Conservation (phyloP, 345 rosid genomes). For the Raphanus raphanistrum region DNA sequence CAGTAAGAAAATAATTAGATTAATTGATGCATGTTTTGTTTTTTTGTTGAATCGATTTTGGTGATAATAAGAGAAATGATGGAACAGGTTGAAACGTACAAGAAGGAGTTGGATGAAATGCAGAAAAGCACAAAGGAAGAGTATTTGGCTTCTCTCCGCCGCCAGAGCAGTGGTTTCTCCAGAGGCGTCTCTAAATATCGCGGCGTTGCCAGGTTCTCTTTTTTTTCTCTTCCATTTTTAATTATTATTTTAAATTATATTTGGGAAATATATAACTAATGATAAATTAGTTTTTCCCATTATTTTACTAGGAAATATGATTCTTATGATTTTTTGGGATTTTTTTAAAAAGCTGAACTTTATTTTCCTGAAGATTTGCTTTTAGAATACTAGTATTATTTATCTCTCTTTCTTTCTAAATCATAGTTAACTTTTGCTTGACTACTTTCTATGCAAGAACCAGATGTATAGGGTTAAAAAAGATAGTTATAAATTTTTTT, state of each 20-base stretch:
- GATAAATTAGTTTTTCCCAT: no score
- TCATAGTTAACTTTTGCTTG: not conserved
- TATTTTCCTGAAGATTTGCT: constrained; percentile 10
- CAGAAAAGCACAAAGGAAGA: constrained; percentile 71
- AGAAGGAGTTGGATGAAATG: constrained; percentile 81
- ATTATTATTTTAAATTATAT: no score
- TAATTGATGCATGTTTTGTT: constrained; percentile 36
- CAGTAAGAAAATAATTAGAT: constrained; percentile 44
- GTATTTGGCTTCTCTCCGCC: constrained; percentile 79
- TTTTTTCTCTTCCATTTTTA: no score
- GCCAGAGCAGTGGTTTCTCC: constrained; percentile 89
- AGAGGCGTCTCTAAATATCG: constrained; percentile 97
- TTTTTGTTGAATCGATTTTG: not conserved
- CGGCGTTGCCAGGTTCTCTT: constrained; percentile 82
- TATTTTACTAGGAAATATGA: not conserved
- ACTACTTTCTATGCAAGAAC: not conserved
- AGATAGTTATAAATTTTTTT: not conserved
- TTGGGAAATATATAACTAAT: no score
- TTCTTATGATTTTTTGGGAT: not conserved
- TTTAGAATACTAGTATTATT: constrained; percentile 13
- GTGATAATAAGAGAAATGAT: not conserved
- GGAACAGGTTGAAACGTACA: constrained; percentile 56
- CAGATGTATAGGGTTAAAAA: not conserved
- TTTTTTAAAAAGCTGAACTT: not conserved
- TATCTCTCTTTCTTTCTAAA: not conserved